Evolutionary conservation across 805 yeast species (phyloP), one percentile per base, ranked within the genome.

Genomic region (Candida mattraensis): DNA sequence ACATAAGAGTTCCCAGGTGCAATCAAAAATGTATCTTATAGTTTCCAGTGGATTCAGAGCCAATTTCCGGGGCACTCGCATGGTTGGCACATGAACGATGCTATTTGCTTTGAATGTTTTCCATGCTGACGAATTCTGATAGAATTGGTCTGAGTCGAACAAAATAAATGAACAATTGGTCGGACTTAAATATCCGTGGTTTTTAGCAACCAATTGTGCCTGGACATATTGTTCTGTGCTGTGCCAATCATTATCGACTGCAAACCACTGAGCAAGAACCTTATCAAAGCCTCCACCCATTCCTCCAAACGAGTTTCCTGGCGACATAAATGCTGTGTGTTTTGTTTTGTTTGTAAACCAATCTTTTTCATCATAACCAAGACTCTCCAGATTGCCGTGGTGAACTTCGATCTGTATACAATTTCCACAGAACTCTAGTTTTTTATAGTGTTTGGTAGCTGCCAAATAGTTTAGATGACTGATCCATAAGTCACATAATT

Each of bases 281-380:
- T 39, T 46, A 47, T 74, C 79, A 47, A 73, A 70, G 1, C 79
- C 79, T 2, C 79, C 80, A 3, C 72, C 74, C 45, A 74, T 55
- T 31, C 59, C 66, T 4, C 78, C 78, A 34, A 66, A 58, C 3
- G 75, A 67, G 40, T 74, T 74, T 1, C 78, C 79, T 2, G 79
- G 78, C 2, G 78, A 71, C 2, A 74, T 64, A 12, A 74, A 58
- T 2, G 50, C 66, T 42, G 58, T 29, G 3, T 47, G 43, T 11
- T 40, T 32, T 40, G 16, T 18, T 3, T 12, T 17, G n/a, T 45
- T 36, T 5, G 46, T 29, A 7, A 32, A 47, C 9, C n/a, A n/a
- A n/a, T n/a, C n/a, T n/a, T n/a, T n/a, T n/a, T 45, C 8, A 13
- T 41, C 43, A 23, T 45, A 41, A 20, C 23, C 23, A n/a, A 42